Conservation (phyloP, 305 asterid genomes). For the Fraxinus sp. region DNA sequence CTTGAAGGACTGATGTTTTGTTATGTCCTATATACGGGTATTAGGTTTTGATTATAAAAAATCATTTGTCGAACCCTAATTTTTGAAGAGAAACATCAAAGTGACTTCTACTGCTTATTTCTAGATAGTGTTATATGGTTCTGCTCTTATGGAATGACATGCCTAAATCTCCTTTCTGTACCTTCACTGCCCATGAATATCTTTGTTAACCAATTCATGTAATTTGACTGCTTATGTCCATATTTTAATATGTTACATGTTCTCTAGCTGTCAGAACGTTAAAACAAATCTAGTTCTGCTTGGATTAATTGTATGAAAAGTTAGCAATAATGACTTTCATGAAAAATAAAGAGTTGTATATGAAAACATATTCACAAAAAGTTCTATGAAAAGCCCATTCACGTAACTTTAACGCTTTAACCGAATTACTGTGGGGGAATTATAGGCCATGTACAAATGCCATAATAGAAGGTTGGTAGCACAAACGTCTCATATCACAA, state of each 20-base stretch:
- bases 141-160: background rate
- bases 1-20: background rate
- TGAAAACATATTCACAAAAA: background rate
- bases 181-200: background rate
- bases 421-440: background rate
- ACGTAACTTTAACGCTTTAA: background rate
- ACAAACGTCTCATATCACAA: background rate
- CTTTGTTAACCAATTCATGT: background rate
- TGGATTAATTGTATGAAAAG: background rate
- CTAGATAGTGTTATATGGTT: background rate
- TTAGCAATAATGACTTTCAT: background rate
- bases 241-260: background rate
- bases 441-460: background rate
- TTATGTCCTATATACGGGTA: background rate
- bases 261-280: background rate
- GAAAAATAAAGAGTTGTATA: background rate
- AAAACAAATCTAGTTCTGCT: background rate
- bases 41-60: background rate
- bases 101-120: background rate
- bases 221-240: constrained; percentile 1
- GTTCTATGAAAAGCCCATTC: background rate
- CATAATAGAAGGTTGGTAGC: background rate
- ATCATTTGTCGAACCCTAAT: background rate
- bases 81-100: background rate
- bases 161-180: background rate